Base-by-base conservation (phyloP, 2,329 filamentous ascomycete genomes). In the Beauveria pseudobassiana region DNA sequence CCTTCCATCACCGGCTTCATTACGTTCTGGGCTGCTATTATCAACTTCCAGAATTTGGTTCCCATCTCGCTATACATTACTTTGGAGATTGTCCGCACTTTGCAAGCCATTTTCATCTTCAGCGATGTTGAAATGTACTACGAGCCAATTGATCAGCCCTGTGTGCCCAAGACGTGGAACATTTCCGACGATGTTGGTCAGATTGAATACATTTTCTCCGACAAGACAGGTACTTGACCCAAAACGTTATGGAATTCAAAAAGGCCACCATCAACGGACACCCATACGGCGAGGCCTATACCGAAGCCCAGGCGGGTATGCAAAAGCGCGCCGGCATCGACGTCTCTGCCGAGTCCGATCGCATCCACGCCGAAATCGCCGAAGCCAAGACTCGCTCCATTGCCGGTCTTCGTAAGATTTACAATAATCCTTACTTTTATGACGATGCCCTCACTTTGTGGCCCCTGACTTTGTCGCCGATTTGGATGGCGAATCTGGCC, bases 181-280 rank as follows among this genome's bases (percentile, higher is more conserved):
- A 98, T 99, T 56, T 98, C 93, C 1, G 95, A 99, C 71, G 96
- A 99, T 69, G 82, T 99, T 52, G 95, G 95, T 14, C 95, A 99
- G 76, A 96, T 99, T 65, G 95, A 98, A 75, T 99, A 98, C 78
- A 96, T 99, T 67, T 99, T 99, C 75, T 97, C 93, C 0, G 93
- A 98, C 79, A 98, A 98, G 80, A 98, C 93, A 0, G 93, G 93
- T 28, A 98, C 93, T 78, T 98, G 67, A 98, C 93, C 6, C 96
- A 95, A 76, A 98, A 98, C 71, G 88, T 93, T 80, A 98, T 99
- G 95, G 96, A 99, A 74, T 99, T 98, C 84, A 99, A 98, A 75
- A 99, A 99, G 75, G 92, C 89, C 61, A 96, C 93, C 0, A 88
- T 99, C 75, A 98, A 98, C 69, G 93, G 93, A n/a, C 85, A 95